phyloP scores from a whole-genome alignment of 345 rosid genomes.

The Hibiscus syriacus region DNA sequence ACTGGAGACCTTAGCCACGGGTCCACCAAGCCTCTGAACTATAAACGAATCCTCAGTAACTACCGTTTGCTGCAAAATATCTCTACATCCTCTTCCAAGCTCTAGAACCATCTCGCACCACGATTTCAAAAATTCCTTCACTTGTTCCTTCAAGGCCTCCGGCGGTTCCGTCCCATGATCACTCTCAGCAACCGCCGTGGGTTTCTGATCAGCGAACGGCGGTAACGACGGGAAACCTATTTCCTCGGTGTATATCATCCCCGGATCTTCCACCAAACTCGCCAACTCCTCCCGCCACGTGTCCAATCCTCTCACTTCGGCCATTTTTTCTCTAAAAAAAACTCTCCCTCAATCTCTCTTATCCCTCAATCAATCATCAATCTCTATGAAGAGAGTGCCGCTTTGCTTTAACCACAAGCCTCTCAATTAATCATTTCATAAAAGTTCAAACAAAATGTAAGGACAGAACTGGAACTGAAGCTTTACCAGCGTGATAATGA shows the following conservation, averaged over 20 bases:
- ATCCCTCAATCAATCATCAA: conserved; percentile 5
- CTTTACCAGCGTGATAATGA: conserved; percentile 57
- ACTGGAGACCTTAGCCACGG: conserved; percentile 47
- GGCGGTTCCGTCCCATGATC: conserved; percentile 19
- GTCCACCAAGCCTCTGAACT: conserved; percentile 60
- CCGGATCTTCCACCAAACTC: conserved; percentile 51
- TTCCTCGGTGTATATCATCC: conserved; percentile 34
- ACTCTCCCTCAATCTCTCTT: background rate
- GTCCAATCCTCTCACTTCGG: conserved; percentile 38
- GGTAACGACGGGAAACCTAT: conserved; percentile 21
- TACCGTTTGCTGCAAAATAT: conserved; percentile 56
- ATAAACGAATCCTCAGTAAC: conserved; percentile 64
- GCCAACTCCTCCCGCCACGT: conserved; percentile 79
- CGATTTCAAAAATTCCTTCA: conserved; percentile 62
- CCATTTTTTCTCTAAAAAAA: conserved; percentile 30
- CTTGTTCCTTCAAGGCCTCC: conserved; percentile 68
- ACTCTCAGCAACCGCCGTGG: conserved; percentile 3
- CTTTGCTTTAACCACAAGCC: conserved; percentile 16
- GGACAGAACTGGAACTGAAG: conserved; percentile 24
- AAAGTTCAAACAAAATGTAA: conserved; percentile 11
- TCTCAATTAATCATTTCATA: conserved; percentile 1
- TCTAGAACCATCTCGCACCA: conserved; percentile 90
- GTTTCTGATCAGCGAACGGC: conserved; percentile 19
- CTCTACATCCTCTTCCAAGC: conserved; percentile 68
- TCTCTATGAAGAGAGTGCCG: conserved; percentile 3